phyloP scores from a whole-genome alignment of 2,329 filamentous ascomycete species.

The Thielaviopsis euricoi region DNA sequence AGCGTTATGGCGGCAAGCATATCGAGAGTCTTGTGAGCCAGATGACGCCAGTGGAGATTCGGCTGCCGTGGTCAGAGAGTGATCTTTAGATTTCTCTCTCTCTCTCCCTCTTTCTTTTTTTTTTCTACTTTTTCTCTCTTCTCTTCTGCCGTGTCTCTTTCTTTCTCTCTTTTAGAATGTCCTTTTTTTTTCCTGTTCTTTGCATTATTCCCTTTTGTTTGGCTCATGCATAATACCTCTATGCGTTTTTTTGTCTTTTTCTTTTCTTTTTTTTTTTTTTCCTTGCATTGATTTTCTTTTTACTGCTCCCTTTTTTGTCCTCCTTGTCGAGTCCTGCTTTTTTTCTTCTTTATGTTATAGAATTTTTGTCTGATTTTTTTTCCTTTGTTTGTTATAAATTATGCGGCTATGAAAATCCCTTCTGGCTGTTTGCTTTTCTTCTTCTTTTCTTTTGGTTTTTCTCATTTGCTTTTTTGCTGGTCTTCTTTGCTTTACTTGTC shows the following conservation, averaged over 20 bases:
- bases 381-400: neutral
- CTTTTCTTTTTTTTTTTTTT: neutral
- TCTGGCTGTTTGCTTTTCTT: too few species aligned
- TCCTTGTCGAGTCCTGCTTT: neutral
- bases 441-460: neutral
- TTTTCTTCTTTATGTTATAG: neutral
- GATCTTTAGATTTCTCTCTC: neutral
- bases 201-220: neutral
- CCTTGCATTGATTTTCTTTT: too few species aligned
- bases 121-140: neutral
- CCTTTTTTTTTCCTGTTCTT: neutral
- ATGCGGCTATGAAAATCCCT: too few species aligned
- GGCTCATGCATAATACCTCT: too few species aligned
- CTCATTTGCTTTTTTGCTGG: neutral
- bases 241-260: neutral
- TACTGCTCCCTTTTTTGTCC: too few species aligned
- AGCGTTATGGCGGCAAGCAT: conserved; percentile 30
- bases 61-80: conserved; percentile 30
- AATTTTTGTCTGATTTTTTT: neutral
- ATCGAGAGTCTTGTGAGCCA: conserved; percentile 32
- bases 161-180: neutral
- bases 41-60: conserved; percentile 35
- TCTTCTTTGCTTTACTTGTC: neutral
- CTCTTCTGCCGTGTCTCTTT: neutral
- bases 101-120: neutral